Evolutionary conservation across 2,329 filamentous ascomycete species (phyloP).

Genomic region (Bipolaris victoriae): DNA sequence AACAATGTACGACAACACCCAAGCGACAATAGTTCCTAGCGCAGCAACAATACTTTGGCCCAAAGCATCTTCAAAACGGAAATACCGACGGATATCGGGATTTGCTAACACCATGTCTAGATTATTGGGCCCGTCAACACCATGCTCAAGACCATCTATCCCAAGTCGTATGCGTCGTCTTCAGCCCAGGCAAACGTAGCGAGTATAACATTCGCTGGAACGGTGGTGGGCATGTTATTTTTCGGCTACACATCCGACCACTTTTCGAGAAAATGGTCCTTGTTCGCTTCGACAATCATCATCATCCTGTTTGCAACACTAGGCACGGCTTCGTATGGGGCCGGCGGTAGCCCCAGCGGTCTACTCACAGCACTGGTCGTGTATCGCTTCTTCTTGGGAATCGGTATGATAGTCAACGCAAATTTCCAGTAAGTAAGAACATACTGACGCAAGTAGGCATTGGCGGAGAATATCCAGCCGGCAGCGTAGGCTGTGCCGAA

Average conservation of each 20-base stretch:
- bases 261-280: conserved; percentile 82
- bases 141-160: conserved; percentile 72
- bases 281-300: conserved; percentile 81
- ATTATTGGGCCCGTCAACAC: conserved; percentile 90
- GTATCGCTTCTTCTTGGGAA: conserved; percentile 79
- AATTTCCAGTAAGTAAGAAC: neutral
- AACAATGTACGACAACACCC: conserved; percentile 68
- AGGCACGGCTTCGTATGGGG: conserved; percentile 76
- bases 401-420: conserved; percentile 39
- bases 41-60: conserved; percentile 5
- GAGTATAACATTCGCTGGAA: conserved; percentile 85
- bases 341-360: conserved; percentile 69
- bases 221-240: conserved; percentile 78
- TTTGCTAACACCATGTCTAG: conserved; percentile 49
- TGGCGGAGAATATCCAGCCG: conserved; percentile 80
- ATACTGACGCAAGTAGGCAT: conserved; percentile 58
- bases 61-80: conserved; percentile 6
- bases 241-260: conserved; percentile 85
- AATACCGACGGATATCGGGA: neutral
- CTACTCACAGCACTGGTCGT: conserved; percentile 80
- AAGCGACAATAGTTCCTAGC: conserved; percentile 14
- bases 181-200: conserved; percentile 75
- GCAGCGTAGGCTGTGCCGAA: conserved; percentile 83
- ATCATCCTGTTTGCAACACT: conserved; percentile 85
- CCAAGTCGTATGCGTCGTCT: conserved; percentile 70